Conservation (phyloP, 495 filamentous ascomycete genomes). For the Penicillium pancosmium region DNA sequence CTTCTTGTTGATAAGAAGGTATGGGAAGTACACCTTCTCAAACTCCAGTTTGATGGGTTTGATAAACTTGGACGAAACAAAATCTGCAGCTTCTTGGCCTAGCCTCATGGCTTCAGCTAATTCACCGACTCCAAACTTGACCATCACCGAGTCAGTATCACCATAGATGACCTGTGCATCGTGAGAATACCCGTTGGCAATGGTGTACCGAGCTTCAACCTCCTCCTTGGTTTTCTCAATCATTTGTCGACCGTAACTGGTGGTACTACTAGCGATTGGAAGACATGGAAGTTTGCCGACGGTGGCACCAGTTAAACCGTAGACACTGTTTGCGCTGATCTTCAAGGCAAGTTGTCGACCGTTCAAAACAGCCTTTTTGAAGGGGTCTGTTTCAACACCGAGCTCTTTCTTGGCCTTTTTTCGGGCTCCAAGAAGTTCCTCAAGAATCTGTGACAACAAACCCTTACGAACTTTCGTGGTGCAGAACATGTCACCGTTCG, state of each 20-base stretch:
- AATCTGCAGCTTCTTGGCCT: slow-evolving; percentile 84
- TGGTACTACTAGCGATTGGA: slow-evolving; percentile 93
- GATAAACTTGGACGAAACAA: slow-evolving; percentile 87
- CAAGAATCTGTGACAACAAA: slow-evolving; percentile 89
- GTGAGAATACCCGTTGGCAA: slow-evolving; percentile 91
- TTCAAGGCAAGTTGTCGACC: slow-evolving; percentile 97
- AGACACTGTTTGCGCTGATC: slow-evolving; percentile 96
- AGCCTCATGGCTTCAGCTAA: slow-evolving; percentile 89
- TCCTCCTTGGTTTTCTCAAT: slow-evolving; percentile 96
- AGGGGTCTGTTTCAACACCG: slow-evolving; percentile 87
- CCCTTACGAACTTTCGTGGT: slow-evolving; percentile 89
- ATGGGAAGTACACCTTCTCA: slow-evolving; percentile 99
- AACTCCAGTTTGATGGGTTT: slow-evolving; percentile 99
- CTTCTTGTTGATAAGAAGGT: slow-evolving; percentile 99
- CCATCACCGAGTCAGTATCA: slow-evolving; percentile 99
- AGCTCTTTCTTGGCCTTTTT: slow-evolving; percentile 93
- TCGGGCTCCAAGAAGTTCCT: slow-evolving; percentile 85
- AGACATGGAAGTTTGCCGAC: slow-evolving; percentile 95
- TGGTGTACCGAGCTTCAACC: slow-evolving; percentile 84
- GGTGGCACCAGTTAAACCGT: slow-evolving; percentile 94
- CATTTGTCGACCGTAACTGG: slow-evolving; percentile 95
- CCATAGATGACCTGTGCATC: slow-evolving; percentile 97
- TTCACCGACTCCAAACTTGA: slow-evolving; percentile 91
- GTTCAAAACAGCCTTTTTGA: slow-evolving; percentile 97
- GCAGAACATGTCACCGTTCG: slow-evolving; percentile 91